phyloP scores from a whole-genome alignment of 805 yeast genomes.

The Lachancea cidri region DNA sequence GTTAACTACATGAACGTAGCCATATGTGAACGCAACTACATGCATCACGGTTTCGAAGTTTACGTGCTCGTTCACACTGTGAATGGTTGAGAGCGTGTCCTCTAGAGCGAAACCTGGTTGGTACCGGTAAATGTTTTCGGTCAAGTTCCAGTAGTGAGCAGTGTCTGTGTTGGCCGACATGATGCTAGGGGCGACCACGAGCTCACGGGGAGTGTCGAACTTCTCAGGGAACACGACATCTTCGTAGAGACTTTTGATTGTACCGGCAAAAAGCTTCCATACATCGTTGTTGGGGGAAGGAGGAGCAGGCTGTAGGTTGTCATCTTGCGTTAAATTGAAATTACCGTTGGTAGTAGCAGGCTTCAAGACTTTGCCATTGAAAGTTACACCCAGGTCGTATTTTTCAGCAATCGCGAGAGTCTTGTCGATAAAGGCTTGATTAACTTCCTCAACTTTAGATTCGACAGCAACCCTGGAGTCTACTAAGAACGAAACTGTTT shows the following conservation, averaged over 20 bases:
- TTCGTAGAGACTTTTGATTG: slow-evolving; percentile 57
- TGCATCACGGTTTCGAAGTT: slow-evolving; percentile 21
- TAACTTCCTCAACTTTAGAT: slow-evolving; percentile 36
- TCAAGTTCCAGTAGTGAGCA: slow-evolving; percentile 55
- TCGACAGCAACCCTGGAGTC: slow-evolving; percentile 58
- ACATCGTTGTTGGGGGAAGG: slow-evolving; percentile 43
- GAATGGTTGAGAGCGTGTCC: slow-evolving; percentile 19
- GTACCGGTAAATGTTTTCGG: slow-evolving; percentile 56
- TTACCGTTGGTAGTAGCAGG: slow-evolving; percentile 35
- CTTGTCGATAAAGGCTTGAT: slow-evolving; percentile 33
- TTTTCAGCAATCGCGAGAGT: slow-evolving; percentile 39
- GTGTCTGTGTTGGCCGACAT: slow-evolving; percentile 74
- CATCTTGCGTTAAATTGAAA: slow-evolving; percentile 34
- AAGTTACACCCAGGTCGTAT: slow-evolving; percentile 42
- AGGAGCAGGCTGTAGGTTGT: slow-evolving; percentile 47
- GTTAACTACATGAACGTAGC: slow-evolving; percentile 17
- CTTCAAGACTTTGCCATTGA: slow-evolving; percentile 27
- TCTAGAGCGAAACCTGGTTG: slow-evolving; percentile 39
- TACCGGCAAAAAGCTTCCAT: slow-evolving; percentile 59
- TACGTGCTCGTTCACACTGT: slow-evolving; percentile 22
- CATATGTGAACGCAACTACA: slow-evolving; percentile 19
- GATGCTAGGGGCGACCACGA: slow-evolving; percentile 49
- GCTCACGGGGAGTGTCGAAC: slow-evolving; percentile 8
- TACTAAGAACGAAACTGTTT: slow-evolving; percentile 42
- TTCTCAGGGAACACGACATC: slow-evolving; percentile 34